These are phyloP conservation scores for Nothophaeocryptopus gaeumannii DNA, from an alignment of 2,329 filamentous ascomycete genomes.

Conservation along the genomic window DNA sequence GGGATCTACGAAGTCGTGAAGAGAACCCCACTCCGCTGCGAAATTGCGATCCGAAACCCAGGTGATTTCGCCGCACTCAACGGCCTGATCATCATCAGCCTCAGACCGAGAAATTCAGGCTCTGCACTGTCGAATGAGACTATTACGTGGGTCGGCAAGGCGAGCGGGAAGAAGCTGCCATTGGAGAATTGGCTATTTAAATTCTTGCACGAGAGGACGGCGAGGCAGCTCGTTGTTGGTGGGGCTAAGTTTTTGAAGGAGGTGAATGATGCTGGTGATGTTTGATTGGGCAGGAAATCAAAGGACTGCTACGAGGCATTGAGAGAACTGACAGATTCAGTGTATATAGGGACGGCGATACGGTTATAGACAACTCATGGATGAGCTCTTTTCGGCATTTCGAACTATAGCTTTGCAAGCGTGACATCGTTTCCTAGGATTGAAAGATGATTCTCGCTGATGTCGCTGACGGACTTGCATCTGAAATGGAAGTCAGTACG, in stretches of 20 bases:
- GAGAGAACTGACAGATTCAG: too few relatives aligned
- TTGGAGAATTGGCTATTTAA: conserved; percentile 18
- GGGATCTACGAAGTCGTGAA: conserved; percentile 24
- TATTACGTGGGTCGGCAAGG: conserved; percentile 22
- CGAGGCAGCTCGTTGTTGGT: conserved; percentile 15
- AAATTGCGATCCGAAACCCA: conserved; percentile 14
- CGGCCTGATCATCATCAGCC: conserved; percentile 17
- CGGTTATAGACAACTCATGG: too few relatives aligned
- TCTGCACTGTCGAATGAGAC: conserved; percentile 22
- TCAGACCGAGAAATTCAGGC: conserved; percentile 20
- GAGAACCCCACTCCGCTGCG: conserved; percentile 14
- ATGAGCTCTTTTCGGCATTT: too few relatives aligned
- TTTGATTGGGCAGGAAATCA: too few relatives aligned
- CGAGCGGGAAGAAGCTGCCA: conserved; percentile 16
- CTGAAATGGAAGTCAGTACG: too few relatives aligned
- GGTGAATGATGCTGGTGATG: not conserved
- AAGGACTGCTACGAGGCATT: too few relatives aligned
- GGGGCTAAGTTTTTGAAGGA: conserved; percentile 16
- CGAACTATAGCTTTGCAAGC: too few relatives aligned
- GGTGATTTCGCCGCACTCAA: conserved; percentile 5
- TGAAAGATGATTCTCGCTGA: too few relatives aligned
- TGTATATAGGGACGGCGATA: too few relatives aligned
- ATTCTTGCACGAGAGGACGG: conserved; percentile 20
- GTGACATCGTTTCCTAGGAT: too few relatives aligned
- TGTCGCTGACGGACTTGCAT: too few relatives aligned